Base-by-base conservation (phyloP, 768 basidiomycete genomes). In the Amanita phalloides region DNA sequence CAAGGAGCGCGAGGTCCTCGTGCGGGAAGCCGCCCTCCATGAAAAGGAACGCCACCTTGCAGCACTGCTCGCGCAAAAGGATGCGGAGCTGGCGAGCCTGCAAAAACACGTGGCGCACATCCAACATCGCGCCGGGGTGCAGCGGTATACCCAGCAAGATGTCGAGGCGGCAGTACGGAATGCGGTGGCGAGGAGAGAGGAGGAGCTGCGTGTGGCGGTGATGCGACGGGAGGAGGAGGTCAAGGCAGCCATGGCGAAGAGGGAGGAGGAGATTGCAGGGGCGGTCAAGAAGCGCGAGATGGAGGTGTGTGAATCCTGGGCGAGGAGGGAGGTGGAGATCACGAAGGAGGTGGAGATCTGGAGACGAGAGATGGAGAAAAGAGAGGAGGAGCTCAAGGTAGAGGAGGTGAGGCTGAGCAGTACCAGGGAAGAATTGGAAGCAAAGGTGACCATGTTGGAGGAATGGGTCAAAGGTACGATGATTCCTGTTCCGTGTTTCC, bases 221-320 rank as follows among this genome's bases (percentile, higher is more conserved):
- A 71, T 74, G 60, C 76, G 79, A 59, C 75, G 85, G 30, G 86
- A 89, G 62, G 79, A 80, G 47, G 84, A 87, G 60, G 81, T 89
- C 3, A 79, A 77, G 1, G 66, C 64, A 25, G 79, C 81, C 6
- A 86, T 86, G 71, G 67, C 75, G 23, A 67, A 74, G 48, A 70
- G 86, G 2, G 86, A 89, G 57, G 78, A 82, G 51, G 85, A 86
- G 61, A 80, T 88, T 38, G 73, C 86, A 71, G 75, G 77, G 14
- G 82, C 84, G 1, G 80, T 89, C 4, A 68, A 79, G 26, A 67
- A 67, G 46, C 71, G 85, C 5, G 86, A 88, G 57, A 76, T 69
- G 17, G 83, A 86, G 57, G 68, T 86, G 25, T 71, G 71, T 36
- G 71, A 78, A 9, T 80, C 82, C 11, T 86, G 84, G 80, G 65